Conservation (phyloP, 2,329 filamentous ascomycete species). For the Lasiodiplodia sp. region DNA sequence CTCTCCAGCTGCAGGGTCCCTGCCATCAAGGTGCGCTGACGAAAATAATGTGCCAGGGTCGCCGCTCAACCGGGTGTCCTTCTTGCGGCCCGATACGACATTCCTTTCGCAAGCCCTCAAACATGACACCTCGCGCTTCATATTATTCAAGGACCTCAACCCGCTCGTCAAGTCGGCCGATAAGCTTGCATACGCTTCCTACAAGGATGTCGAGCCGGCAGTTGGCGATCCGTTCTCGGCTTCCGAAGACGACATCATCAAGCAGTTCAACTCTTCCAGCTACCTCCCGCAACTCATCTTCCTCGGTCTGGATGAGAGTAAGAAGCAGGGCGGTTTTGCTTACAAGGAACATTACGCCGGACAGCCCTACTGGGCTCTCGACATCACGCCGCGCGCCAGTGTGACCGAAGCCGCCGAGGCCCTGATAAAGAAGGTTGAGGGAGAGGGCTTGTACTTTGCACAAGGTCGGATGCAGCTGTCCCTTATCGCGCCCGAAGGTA, state of each 20-base stretch:
- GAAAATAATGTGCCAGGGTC: constrained; percentile 57
- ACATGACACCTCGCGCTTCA: constrained; percentile 72
- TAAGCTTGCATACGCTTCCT: constrained; percentile 72
- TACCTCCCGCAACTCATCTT: constrained; percentile 79
- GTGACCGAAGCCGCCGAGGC: constrained; percentile 68
- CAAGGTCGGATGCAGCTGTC: constrained; percentile 70
- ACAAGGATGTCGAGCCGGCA: constrained; percentile 72
- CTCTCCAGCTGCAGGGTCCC: background rate
- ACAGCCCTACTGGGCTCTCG: constrained; percentile 86
- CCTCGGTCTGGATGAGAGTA: constrained; percentile 78
- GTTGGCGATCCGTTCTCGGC: constrained; percentile 77
- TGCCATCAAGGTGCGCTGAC: constrained; percentile 27
- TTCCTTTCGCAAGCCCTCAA: constrained; percentile 74
- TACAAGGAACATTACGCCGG: constrained; percentile 77
- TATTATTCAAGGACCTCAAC: constrained; percentile 80
- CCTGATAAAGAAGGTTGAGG: constrained; percentile 67
- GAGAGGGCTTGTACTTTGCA: constrained; percentile 69
- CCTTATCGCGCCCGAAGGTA: constrained; percentile 69
- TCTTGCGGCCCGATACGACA: constrained; percentile 73
- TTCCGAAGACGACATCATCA: constrained; percentile 75
- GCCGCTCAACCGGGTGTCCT: constrained; percentile 80
- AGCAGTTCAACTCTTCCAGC: constrained; percentile 74
- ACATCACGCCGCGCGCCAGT: constrained; percentile 77
- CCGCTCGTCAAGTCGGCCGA: constrained; percentile 71
- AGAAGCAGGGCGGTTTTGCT: constrained; percentile 58